Evolutionary conservation across 495 filamentous ascomycete genomes (phyloP).

Genomic region (Podospora pseudopauciseta): DNA sequence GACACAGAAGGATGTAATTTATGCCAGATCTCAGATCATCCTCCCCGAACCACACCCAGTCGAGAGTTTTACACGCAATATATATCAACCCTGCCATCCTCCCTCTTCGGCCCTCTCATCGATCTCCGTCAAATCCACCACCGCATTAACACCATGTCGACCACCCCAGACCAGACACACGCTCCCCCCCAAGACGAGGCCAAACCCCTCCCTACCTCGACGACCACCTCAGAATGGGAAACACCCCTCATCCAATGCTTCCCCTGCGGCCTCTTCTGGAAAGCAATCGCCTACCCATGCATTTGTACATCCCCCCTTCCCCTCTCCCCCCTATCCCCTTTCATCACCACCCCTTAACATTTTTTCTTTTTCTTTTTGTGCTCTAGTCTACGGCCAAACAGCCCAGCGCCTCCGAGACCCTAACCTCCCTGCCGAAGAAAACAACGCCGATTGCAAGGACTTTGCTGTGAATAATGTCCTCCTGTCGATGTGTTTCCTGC

Average conservation of each 20-base stretch:
- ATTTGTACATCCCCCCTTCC: neutral
- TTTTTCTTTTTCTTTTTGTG: no score
- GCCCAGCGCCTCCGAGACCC: slow-evolving; percentile 44
- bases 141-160: neutral
- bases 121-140: no score
- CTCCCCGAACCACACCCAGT: no score
- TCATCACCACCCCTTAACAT: neutral
- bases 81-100: no score
- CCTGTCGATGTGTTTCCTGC: slow-evolving; percentile 31
- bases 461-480: slow-evolving; percentile 6
- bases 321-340: neutral
- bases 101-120: neutral
- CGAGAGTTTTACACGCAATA: no score
- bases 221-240: neutral
- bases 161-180: neutral
- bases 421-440: slow-evolving; percentile 37
- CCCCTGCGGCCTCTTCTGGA: neutral
- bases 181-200: neutral
- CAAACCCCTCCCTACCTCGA: neutral
- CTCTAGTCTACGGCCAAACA: slow-evolving; percentile 43
- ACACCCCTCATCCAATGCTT: neutral
- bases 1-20: no score
- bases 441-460: slow-evolving; percentile 35
- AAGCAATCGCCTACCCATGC: neutral
- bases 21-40: no score